A percentile compares a stretch with the other conserved stretches of the same genome.
Conservation (phyloP, 75 land plant species). For the Azolla pinnata region DNA sequence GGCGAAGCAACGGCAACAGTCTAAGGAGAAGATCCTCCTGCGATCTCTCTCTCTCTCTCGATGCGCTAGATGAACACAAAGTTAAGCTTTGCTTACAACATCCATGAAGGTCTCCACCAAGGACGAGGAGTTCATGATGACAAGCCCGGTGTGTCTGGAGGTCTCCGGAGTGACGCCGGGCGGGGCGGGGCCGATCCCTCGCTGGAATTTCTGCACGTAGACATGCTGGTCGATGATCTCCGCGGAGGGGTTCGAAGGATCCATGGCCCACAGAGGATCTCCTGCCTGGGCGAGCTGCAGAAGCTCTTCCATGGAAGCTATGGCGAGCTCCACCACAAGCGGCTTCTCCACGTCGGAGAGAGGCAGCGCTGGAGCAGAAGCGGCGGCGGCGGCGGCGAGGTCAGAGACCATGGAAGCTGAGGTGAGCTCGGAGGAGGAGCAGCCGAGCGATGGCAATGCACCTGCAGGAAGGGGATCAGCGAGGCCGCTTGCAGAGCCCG, state of each 20-base stretch:
- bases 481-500: background rate
- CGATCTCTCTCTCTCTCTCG: too few relatives aligned
- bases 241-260: background rate
- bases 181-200: conserved; percentile 13
- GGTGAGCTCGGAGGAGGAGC: background rate
- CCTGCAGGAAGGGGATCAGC: background rate
- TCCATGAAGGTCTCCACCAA: conserved; percentile 12
- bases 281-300: conserved; percentile 15
- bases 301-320: conserved; percentile 26
- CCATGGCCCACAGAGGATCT: conserved; percentile 14
- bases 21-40: background rate
- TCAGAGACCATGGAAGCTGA: conserved; percentile 4
- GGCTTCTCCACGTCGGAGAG: conserved; percentile 24
- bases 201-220: conserved; percentile 11
- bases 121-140: conserved; percentile 13
- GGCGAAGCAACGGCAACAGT: background rate
- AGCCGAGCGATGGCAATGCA: background rate
- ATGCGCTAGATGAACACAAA: background rate
- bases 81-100: background rate
- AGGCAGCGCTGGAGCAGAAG: conserved; percentile 10
- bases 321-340: conserved; percentile 20
- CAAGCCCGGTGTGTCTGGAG: conserved; percentile 13
- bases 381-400: conserved; percentile 3
- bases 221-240: conserved; percentile 15
- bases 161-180: conserved; percentile 13